Percentiles rank a stretch among this genome's conserved stretches.
phyloP scores from a whole-genome alignment of 148 eudicot genomes.

The Diospyros kaki region DNA sequence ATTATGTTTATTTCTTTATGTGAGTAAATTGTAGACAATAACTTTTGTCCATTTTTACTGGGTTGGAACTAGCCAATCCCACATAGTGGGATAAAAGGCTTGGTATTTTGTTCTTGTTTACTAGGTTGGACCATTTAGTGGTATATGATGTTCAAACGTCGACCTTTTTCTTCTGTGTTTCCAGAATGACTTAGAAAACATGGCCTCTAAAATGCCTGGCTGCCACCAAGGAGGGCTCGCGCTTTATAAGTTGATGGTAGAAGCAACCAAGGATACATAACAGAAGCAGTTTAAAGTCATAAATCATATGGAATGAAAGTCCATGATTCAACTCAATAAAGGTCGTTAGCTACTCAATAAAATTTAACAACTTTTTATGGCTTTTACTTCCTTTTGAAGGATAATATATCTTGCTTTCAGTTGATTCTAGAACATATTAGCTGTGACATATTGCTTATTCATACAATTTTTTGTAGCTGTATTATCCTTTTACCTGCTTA shows the following conservation, averaged over 20 bases:
- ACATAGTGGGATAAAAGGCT: too few relatives aligned
- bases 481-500: background rate
- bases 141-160: too few relatives aligned
- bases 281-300: background rate
- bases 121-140: too few relatives aligned
- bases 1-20: background rate
- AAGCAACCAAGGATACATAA: constrained; percentile 21
- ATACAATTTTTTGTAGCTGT: background rate
- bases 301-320: background rate
- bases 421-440: background rate
- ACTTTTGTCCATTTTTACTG: background rate
- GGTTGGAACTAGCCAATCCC: background rate
- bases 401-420: background rate
- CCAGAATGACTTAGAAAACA: constrained; percentile 66
- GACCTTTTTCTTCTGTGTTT: too few relatives aligned
- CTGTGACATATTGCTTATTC: background rate
- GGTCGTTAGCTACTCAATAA: background rate
- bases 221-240: constrained; percentile 95
- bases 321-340: background rate
- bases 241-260: constrained; percentile 65
- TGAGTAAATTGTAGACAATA: background rate
- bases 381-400: background rate
- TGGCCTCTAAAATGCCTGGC: constrained; percentile 88
- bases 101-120: background rate
- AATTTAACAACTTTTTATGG: background rate